Evolutionary conservation across 129 eudicot genomes (phyloP).

Genomic region (Escallonia rubra): DNA sequence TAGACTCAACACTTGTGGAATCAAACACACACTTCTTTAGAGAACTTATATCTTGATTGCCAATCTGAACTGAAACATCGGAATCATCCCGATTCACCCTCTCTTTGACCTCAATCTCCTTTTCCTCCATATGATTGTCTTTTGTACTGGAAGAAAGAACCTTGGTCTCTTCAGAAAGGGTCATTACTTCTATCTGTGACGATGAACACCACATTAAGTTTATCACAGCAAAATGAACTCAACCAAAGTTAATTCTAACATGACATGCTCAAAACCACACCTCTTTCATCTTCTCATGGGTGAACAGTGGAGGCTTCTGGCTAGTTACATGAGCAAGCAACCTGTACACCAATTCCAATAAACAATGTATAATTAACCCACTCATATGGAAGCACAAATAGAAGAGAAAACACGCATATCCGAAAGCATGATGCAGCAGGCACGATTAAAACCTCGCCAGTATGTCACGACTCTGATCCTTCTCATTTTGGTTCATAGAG

Average conservation of each 20-base stretch:
- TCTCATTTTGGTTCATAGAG: conserved; percentile 49
- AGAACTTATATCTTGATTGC: conserved; percentile 16
- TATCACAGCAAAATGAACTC: background rate
- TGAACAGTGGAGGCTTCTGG: conserved; percentile 46
- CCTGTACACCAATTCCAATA: conserved; percentile 34
- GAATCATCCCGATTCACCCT: conserved; percentile 17
- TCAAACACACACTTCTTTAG: conserved; percentile 22
- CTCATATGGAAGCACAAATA: background rate
- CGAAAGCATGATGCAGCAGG: conserved; percentile 1
- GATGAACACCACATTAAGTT: conserved; percentile 11
- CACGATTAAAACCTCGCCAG: conserved; percentile 47
- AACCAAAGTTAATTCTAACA: background rate
- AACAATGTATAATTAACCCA: conserved; percentile 5
- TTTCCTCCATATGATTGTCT: conserved; percentile 15
- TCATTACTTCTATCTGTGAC: conserved; percentile 52
- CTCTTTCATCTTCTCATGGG: conserved; percentile 70
- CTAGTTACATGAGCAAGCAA: conserved; percentile 51
- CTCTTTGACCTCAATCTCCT: conserved; percentile 1
- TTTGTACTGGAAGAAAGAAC: conserved; percentile 17
- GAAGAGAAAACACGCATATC: background rate
- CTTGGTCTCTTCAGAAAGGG: conserved; percentile 25
- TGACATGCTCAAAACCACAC: conserved; percentile 26
- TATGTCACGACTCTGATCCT: conserved; percentile 44
- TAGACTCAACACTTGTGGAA: conserved; percentile 13
- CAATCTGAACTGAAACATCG: conserved; percentile 14